Evolutionary conservation across 2,329 filamentous ascomycete genomes (phyloP).

Genomic region (Curvularia sp.): DNA sequence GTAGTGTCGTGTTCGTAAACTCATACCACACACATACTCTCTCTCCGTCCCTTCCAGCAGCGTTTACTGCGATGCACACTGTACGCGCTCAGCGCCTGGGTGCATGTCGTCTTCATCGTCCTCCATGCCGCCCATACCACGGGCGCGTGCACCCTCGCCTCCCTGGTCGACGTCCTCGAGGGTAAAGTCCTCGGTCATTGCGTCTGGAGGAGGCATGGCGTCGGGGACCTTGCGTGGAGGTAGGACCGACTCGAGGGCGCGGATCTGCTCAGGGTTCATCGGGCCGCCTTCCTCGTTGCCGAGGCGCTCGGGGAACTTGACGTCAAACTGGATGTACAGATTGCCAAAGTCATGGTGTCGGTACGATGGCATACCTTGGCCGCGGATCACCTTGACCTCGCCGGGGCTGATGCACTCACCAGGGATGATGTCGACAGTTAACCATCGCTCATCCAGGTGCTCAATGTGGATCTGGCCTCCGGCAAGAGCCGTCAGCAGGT

Average conservation of each 20-base stretch:
- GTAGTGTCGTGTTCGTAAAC: slow-evolving; percentile 10
- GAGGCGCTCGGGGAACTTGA: slow-evolving; percentile 82
- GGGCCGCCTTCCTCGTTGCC: slow-evolving; percentile 54
- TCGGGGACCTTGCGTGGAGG: slow-evolving; percentile 70
- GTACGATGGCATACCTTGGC: slow-evolving; percentile 96
- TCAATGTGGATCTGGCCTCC: slow-evolving; percentile 92
- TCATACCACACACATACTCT: neutral
- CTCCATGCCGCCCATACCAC: slow-evolving; percentile 69
- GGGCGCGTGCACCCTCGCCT: slow-evolving; percentile 69
- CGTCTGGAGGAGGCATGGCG: slow-evolving; percentile 75
- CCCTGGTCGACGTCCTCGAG: slow-evolving; percentile 82
- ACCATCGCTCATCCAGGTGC: slow-evolving; percentile 96
- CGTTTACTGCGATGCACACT: slow-evolving; percentile 86
- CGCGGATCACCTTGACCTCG: slow-evolving; percentile 89
- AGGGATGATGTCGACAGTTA: slow-evolving; percentile 89
- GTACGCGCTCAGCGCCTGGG: slow-evolving; percentile 76
- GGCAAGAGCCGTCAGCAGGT: slow-evolving; percentile 91
- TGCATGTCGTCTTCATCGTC: slow-evolving; percentile 70
- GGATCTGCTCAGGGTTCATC: slow-evolving; percentile 71
- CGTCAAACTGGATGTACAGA: slow-evolving; percentile 95
- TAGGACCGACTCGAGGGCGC: slow-evolving; percentile 83
- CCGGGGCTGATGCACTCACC: slow-evolving; percentile 94
- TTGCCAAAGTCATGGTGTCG: slow-evolving; percentile 96
- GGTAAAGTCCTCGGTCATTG: slow-evolving; percentile 89
- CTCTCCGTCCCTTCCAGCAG: neutral